Conservation (phyloP, 2,329 filamentous ascomycete species). For the Keithomyces neogunnii region DNA sequence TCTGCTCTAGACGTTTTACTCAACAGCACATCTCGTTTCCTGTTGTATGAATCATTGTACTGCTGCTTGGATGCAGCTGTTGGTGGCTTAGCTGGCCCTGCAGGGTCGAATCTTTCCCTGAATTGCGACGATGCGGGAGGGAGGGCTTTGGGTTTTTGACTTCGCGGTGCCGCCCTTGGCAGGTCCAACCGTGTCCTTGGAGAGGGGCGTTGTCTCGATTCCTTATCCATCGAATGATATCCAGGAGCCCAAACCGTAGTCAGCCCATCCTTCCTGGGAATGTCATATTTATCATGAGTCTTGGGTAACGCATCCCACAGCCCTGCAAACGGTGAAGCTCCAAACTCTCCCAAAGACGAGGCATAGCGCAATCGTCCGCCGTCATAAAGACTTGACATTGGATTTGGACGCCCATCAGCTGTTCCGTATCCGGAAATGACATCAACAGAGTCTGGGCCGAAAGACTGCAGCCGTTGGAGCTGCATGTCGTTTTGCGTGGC, state of each 20-base stretch:
- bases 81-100: background rate
- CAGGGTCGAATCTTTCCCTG: background rate
- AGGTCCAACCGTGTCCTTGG: background rate
- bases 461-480: conserved; percentile 5
- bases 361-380: conserved; percentile 5
- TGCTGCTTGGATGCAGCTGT: background rate
- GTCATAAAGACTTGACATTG: conserved; percentile 8
- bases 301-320: conserved; percentile 8
- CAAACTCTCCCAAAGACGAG: conserved; percentile 8
- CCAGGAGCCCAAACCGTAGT: conserved; percentile 26
- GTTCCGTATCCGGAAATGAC: conserved; percentile 1
- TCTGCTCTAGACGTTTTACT: background rate
- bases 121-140: background rate
- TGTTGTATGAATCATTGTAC: background rate
- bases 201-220: conserved; percentile 1
- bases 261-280: conserved; percentile 19
- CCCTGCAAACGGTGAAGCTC: conserved; percentile 12
- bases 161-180: conserved; percentile 6
- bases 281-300: conserved; percentile 21
- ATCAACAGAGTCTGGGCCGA: conserved; percentile 4
- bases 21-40: background rate
- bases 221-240: conserved; percentile 12
- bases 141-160: conserved; percentile 1
- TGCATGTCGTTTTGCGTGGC: conserved; percentile 5
- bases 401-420: background rate